Evolutionary conservation across 2,329 filamentous ascomycete genomes (phyloP).

Genomic region (Chalaropsis ovoidea): DNA sequence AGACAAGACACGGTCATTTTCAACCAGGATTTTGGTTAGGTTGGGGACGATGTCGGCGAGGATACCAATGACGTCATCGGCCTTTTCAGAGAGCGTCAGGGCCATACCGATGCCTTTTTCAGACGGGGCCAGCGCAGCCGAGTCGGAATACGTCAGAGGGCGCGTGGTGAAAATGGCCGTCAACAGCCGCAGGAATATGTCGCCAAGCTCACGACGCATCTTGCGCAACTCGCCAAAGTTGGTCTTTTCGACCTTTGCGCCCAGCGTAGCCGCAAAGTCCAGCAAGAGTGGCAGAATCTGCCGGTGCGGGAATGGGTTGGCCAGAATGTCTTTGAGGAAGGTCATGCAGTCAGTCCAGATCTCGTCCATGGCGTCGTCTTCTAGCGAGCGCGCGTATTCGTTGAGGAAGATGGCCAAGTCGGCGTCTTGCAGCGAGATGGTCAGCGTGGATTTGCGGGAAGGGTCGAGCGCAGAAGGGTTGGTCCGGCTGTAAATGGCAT

Average conservation of each 20-base stretch:
- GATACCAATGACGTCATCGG: slow-evolving; percentile 70
- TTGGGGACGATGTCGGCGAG: slow-evolving; percentile 69
- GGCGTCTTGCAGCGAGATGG: slow-evolving; percentile 69
- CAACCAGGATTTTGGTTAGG: slow-evolving; percentile 71
- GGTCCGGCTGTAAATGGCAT: slow-evolving; percentile 88
- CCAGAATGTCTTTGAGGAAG: slow-evolving; percentile 79
- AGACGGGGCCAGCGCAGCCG: slow-evolving; percentile 33
- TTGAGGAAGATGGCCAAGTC: slow-evolving; percentile 84
- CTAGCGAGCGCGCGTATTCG: slow-evolving; percentile 77
- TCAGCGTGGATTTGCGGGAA: slow-evolving; percentile 74
- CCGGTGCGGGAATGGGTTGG: slow-evolving; percentile 88
- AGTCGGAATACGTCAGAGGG: slow-evolving; percentile 60
- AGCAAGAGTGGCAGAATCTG: slow-evolving; percentile 78
- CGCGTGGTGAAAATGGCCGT: slow-evolving; percentile 91
- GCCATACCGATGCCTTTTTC: slow-evolving; percentile 34
- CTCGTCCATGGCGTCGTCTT: slow-evolving; percentile 96
- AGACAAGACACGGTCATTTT: slow-evolving; percentile 69
- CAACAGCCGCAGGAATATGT: slow-evolving; percentile 76
- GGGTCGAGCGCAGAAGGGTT: slow-evolving; percentile 73
- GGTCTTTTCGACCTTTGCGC: slow-evolving; percentile 94
- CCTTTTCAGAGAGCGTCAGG: slow-evolving; percentile 38
- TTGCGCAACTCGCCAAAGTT: slow-evolving; percentile 90
- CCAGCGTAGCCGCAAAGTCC: slow-evolving; percentile 79
- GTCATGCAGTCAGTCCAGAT: slow-evolving; percentile 93
- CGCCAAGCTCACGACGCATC: slow-evolving; percentile 82